Evolutionary conservation across 2,329 filamentous ascomycete species (phyloP).

Genomic region (Paraconiothyrium sp.): DNA sequence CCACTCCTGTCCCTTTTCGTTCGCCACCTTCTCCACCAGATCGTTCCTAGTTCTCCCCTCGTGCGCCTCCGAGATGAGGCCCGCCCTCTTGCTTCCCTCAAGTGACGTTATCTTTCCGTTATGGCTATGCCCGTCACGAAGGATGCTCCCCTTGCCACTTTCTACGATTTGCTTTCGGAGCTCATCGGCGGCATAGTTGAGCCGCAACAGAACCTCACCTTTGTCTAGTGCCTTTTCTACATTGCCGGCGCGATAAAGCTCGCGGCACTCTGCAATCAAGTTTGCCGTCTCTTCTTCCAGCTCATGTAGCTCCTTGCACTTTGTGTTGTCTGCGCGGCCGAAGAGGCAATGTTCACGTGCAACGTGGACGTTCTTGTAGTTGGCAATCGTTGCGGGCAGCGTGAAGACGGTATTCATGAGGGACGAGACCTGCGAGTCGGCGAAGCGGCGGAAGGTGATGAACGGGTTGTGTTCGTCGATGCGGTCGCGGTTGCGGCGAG

Average conservation of each 20-base stretch:
- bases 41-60: background rate
- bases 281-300: slow-evolving; percentile 33
- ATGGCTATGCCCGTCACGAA: background rate
- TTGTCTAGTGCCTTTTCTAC: slow-evolving; percentile 37
- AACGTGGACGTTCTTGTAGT: slow-evolving; percentile 40
- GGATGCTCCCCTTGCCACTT: slow-evolving; percentile 8
- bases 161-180: slow-evolving; percentile 37
- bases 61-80: background rate
- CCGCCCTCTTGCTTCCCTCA: background rate
- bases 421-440: slow-evolving; percentile 66
- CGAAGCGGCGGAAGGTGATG: slow-evolving; percentile 68
- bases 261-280: slow-evolving; percentile 36
- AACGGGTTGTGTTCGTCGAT: slow-evolving; percentile 62
- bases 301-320: slow-evolving; percentile 38
- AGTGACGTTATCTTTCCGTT: background rate
- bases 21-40: slow-evolving; percentile 40
- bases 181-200: slow-evolving; percentile 39
- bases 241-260: slow-evolving; percentile 39
- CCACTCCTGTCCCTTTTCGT: slow-evolving; percentile 46
- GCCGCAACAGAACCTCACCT: slow-evolving; percentile 44
- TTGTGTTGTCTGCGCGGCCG: slow-evolving; percentile 37
- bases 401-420: slow-evolving; percentile 63
- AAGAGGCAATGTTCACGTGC: slow-evolving; percentile 46
- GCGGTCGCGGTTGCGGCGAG: slow-evolving; percentile 26
- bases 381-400: slow-evolving; percentile 43